Evolutionary conservation across 1,284 basidiomycete genomes (phyloP), one percentile per base, ranked within the genome.

Genomic region (Vanrija pseudolonga): DNA sequence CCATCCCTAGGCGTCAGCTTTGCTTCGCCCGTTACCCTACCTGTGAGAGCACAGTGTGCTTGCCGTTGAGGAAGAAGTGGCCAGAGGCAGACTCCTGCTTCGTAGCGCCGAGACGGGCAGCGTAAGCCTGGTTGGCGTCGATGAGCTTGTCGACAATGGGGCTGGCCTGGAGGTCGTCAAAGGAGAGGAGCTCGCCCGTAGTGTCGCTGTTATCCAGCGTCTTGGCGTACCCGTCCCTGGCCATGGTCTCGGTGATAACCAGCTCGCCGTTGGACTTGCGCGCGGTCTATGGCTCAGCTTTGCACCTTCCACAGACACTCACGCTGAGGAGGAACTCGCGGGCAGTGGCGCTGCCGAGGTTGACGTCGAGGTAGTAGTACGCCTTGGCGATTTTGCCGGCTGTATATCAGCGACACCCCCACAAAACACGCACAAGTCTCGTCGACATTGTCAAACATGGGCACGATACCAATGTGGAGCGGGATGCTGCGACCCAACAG

Each of bases 51-150:
- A 82, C 76, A 28, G 86, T 81, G 67, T 89, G 83, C 65, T 87
- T 90, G 15, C 95, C 95, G 66, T 98, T 98, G 64, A 97, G 79
- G 71, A 97, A 95, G 22, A 79, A 82, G 69, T 73, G 72, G 8
- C 71, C 69, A 2, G 51, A 44, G 6, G 60, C 32, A 14, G 60
- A 62, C 26, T 70, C 63, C 6, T 59, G 58, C 22, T 63, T 58
- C 3, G 61, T 63, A 4, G 69, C 65, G 7, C 62, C 57, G 28
- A 76, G 36, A 28, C 77, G 62, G 11, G 56, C 46, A 2, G 66
- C 60, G 56, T 73, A 77, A 0, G 53, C 26, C n/a, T 46, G 48
- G 0, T 62, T 61, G 26, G 49, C 53, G 8, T 59, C 45, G 1
- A 72, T 24, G 24, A 62, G 54, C 15, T 56, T 47, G 15, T 65